These are phyloP conservation scores for Bruguiera parviflora DNA, from an alignment of 345 rosid species.

Conservation along the genomic window DNA sequence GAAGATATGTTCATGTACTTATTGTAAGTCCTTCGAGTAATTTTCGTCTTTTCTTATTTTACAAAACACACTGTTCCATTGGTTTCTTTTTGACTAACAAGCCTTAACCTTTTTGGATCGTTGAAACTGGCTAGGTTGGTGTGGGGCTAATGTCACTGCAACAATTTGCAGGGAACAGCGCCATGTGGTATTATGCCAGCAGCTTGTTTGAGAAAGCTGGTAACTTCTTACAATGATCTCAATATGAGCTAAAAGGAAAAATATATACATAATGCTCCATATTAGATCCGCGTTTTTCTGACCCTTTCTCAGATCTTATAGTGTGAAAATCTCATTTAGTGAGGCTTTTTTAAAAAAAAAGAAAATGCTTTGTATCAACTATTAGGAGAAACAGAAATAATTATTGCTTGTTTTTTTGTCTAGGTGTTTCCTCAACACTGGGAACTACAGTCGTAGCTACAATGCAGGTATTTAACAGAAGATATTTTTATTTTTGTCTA, in stretches of 20 bases:
- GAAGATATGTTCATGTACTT: constrained; percentile 17
- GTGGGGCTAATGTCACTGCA: constrained; percentile 62
- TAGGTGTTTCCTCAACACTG: constrained; percentile 38
- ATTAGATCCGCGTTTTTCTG: too few relatives aligned
- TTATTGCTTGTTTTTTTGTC: neutral
- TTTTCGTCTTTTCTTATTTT: neutral
- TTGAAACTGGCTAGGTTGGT: constrained; percentile 36
- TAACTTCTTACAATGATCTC: constrained; percentile 14
- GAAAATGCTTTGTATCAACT: too few relatives aligned
- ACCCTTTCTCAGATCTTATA: too few relatives aligned
- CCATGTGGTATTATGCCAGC: constrained; percentile 38
- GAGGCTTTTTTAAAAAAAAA: too few relatives aligned
- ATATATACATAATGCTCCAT: too few relatives aligned
- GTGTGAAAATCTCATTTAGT: too few relatives aligned
- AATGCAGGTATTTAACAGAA: constrained; percentile 25
- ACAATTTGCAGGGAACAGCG: constrained; percentile 50
- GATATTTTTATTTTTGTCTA: too few relatives aligned
- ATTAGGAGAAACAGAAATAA: neutral
- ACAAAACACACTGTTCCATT: too few relatives aligned
- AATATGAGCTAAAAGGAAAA: too few relatives aligned
- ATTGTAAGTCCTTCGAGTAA: neutral
- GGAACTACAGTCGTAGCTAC: constrained; percentile 41
- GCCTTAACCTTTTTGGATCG: too few relatives aligned
- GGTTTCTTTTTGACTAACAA: too few relatives aligned
- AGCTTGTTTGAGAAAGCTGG: constrained; percentile 52